A percentile compares a stretch with the other conserved stretches of the same genome.
Evolutionary conservation across 2,329 filamentous ascomycete genomes (phyloP).

Genomic region (Setomelanomma holmii): DNA sequence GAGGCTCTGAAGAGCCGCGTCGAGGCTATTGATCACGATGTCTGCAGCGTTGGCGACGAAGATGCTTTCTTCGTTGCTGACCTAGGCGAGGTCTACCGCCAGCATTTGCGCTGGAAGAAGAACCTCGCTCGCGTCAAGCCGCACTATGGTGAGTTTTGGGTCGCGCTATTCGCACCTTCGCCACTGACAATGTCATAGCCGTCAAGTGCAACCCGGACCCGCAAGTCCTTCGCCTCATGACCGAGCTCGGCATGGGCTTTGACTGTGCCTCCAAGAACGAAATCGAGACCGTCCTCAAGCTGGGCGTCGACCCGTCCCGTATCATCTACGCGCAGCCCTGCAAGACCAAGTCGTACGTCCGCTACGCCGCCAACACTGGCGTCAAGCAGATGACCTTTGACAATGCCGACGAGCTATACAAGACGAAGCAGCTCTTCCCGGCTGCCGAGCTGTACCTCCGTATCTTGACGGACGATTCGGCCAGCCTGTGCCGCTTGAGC

Average conservation of each 20-base stretch:
- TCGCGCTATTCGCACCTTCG: not conserved
- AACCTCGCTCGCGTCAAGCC: constrained; percentile 91
- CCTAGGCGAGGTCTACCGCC: constrained; percentile 97
- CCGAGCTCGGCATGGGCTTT: constrained; percentile 89
- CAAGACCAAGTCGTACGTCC: constrained; percentile 98
- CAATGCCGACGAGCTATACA: constrained; percentile 96
- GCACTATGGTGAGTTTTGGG: constrained; percentile 78
- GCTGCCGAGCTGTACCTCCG: constrained; percentile 90
- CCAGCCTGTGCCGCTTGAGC: constrained; percentile 91
- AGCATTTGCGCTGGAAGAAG: constrained; percentile 97
- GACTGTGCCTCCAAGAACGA: constrained; percentile 98
- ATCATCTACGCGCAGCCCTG: constrained; percentile 99
- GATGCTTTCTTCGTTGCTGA: constrained; percentile 99
- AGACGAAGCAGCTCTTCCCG: constrained; percentile 91
- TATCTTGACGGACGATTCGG: constrained; percentile 95
- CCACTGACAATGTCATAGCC: constrained; percentile 61
- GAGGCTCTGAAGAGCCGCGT: constrained; percentile 86
- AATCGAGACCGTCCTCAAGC: constrained; percentile 86
- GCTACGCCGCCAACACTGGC: constrained; percentile 81
- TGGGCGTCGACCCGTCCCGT: constrained; percentile 83
- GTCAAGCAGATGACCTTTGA: constrained; percentile 99
- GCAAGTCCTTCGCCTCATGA: constrained; percentile 85
- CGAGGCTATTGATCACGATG: constrained; percentile 82
- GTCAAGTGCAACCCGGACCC: constrained; percentile 99
- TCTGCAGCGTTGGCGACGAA: constrained; percentile 90